These are phyloP conservation scores for Cryphonectria carpinicola DNA, from an alignment of 2,329 filamentous ascomycete genomes.

Conservation along the genomic window DNA sequence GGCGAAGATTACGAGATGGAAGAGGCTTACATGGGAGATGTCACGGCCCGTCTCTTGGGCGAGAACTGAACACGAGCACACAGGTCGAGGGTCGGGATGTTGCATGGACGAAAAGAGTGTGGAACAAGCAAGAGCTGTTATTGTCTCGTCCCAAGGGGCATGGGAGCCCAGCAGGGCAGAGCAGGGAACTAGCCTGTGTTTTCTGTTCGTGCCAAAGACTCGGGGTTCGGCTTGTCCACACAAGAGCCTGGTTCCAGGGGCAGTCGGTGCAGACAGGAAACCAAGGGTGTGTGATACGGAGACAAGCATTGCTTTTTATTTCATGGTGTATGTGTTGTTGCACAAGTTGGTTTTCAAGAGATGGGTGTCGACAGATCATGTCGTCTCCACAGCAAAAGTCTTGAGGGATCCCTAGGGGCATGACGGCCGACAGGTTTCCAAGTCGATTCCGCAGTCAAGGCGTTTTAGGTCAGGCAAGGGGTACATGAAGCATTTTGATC, in stretches of 20 bases:
- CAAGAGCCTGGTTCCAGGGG: neutral
- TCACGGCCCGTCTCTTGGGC: conserved; percentile 82
- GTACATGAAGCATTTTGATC: neutral
- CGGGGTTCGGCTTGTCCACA: neutral
- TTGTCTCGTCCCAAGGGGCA: no score
- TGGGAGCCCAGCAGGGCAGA: neutral
- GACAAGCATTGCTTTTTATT: neutral
- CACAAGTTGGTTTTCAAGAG: neutral
- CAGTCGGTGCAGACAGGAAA: neutral
- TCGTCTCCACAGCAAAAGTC: neutral
- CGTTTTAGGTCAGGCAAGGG: neutral
- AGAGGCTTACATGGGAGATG: conserved; percentile 86
- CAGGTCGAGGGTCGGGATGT: neutral
- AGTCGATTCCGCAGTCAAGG: neutral
- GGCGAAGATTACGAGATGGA: conserved; percentile 86
- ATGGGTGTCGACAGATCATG: neutral
- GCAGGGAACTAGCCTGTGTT: neutral
- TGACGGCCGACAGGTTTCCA: neutral
- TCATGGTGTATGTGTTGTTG: neutral
- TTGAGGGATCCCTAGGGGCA: neutral
- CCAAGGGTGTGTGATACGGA: neutral
- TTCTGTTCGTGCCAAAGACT: neutral
- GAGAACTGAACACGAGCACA: conserved; percentile 58
- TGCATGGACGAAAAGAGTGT: conserved; percentile 12
- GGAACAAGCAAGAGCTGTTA: neutral